Conservation (phyloP, 306 rosid genomes). For the Boehmeria nivea region DNA sequence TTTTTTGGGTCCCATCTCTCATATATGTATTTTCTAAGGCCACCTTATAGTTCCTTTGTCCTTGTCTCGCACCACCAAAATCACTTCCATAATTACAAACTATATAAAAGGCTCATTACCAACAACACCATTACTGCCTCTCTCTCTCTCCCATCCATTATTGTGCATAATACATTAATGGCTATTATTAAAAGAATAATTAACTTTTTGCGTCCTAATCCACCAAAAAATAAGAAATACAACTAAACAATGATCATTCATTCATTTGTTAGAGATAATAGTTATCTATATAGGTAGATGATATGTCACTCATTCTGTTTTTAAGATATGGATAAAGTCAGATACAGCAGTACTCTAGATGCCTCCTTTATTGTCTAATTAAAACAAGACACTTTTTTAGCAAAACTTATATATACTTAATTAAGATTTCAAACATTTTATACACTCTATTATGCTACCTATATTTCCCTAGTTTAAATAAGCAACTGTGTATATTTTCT, state of each 20-base stretch:
- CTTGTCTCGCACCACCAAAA: constrained; percentile 22
- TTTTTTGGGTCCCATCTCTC: constrained; percentile 25
- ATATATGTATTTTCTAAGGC: constrained; percentile 13
- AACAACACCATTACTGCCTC: constrained; percentile 8
- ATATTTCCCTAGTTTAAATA: too few relatives aligned
- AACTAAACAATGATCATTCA: constrained; percentile 9
- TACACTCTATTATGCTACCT: too few relatives aligned
- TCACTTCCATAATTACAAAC: constrained; percentile 7
- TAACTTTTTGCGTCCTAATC: constrained; percentile 33
- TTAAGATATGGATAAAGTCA: constrained; percentile 19
- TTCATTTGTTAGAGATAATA: constrained; percentile 15
- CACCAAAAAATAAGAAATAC: constrained; percentile 28
- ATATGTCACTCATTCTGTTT: constrained; percentile 34
- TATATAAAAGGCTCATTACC: constrained; percentile 16
- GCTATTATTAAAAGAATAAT: constrained; percentile 17
- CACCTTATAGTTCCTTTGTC: constrained; percentile 37
- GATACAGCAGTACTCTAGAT: not conserved
- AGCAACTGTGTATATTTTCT: too few relatives aligned
- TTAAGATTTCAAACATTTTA: too few relatives aligned
- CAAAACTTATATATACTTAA: not conserved
- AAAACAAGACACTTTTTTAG: too few relatives aligned
- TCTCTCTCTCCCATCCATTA: constrained; percentile 2
- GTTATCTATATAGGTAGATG: constrained; percentile 24
- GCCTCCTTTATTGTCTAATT: not conserved
- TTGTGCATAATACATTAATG: not conserved